Base-by-base conservation (phyloP, 371 early-diverging fungal species). In the Thermomucor indicae-seudaticae region DNA sequence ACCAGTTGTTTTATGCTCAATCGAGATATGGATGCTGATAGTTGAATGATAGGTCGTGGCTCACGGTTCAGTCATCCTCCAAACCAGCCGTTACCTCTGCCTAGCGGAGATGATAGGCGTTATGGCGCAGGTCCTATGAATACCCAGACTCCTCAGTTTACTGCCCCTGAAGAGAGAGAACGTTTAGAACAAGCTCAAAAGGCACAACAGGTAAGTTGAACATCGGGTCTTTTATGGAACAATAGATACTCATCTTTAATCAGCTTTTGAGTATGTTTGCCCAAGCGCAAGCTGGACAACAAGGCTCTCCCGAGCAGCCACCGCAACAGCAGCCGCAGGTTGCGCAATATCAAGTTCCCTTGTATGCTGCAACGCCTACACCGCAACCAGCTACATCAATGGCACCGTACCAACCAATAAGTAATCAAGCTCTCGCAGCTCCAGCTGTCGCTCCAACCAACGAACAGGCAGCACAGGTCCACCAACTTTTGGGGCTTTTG, bases 151-250 rank as follows among this genome's bases (percentile, higher is more conserved):
- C 8, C 34, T 29, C 28, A 42, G 37, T 22, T 10, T 19, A 30
- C 11, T 6, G 25, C 17, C 24, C 17, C 27, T 19, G 31, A 35
- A 42, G 45, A 54, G 19, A 17, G 24, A 28, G 39, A 55, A 20
- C 56, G 60, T 8, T 37, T 60, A 37, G 65, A 64, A 43, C 53
- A 64, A 43, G 65, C 60, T 4, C 60, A 64, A 38, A 60, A 64
- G 31, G 65, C 60, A 38, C 65, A 64, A 27, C 53, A 64, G 64
- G 64, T 63, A 54, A 29, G 40, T n/a, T 1, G 16, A 27, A 6
- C 8, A 27, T 27, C 8, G 19, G 16, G 29, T 23, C 20, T 7
- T 19, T 10, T 1, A 31, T n/a, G 16, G 30, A 24, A 23, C 25
- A 20, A 17, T 14, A 30, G 20, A 0, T 37, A 22, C 23, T 30